Conservation (phyloP, 805 yeast species). For the Cyberlindnera mycetangii region DNA sequence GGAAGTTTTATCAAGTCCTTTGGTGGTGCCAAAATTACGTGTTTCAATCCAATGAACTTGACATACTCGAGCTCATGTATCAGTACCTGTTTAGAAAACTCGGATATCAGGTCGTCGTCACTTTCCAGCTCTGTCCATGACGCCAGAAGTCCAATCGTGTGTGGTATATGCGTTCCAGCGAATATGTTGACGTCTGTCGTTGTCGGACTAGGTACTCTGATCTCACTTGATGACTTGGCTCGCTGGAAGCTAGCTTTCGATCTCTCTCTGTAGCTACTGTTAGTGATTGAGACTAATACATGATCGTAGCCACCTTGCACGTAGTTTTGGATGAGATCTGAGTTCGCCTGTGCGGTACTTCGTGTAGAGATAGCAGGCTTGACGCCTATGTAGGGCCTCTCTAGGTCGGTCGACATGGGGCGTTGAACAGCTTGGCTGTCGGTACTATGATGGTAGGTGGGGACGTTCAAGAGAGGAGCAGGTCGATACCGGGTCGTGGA, state of each 20-base stretch:
- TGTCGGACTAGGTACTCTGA: slow-evolving; percentile 39
- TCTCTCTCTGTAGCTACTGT: slow-evolving; percentile 43
- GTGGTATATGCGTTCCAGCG: slow-evolving; percentile 39
- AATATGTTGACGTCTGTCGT: slow-evolving; percentile 40
- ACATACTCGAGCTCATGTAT: slow-evolving; percentile 58
- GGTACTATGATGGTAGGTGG: neutral
- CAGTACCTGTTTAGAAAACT: slow-evolving; percentile 55
- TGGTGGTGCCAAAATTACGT: slow-evolving; percentile 63
- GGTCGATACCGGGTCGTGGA: no score
- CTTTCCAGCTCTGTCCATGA: slow-evolving; percentile 73
- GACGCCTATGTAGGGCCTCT: slow-evolving; percentile 38
- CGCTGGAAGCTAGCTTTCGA: slow-evolving; percentile 38
- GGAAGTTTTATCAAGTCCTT: slow-evolving; percentile 50
- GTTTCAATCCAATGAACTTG: slow-evolving; percentile 52
- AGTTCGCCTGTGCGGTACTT: slow-evolving; percentile 30
- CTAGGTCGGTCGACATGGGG: slow-evolving; percentile 12
- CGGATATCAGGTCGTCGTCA: slow-evolving; percentile 44
- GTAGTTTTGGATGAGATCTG: slow-evolving; percentile 27
- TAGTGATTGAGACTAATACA: slow-evolving; percentile 54
- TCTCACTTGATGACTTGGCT: slow-evolving; percentile 26
- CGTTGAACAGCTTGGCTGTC: neutral
- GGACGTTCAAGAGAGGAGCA: neutral
- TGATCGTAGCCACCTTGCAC: slow-evolving; percentile 46
- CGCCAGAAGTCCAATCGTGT: slow-evolving; percentile 54
- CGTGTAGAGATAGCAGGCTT: slow-evolving; percentile 40